These are phyloP conservation scores for Leccinum obscurum DNA, from an alignment of 768 basidiomycete genomes.

Conservation along the genomic window DNA sequence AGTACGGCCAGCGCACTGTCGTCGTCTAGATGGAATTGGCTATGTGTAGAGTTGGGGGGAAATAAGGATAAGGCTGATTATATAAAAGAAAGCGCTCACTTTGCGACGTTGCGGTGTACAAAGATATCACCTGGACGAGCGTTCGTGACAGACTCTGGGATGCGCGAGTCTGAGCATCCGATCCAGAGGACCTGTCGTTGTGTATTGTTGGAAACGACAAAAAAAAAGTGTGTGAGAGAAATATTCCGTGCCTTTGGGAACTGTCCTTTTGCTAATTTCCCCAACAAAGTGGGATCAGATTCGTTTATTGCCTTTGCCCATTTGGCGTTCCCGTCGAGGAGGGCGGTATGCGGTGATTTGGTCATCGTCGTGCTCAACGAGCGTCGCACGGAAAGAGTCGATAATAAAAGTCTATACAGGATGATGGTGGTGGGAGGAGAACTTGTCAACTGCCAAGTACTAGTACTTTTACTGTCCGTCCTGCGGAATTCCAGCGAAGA, in stretches of 20 bases:
- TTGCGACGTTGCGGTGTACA: conserved; percentile 87
- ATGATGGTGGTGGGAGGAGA: not conserved
- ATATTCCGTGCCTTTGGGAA: conserved; percentile 54
- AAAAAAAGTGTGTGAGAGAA: too few relatives aligned
- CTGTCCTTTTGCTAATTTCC: conserved; percentile 61
- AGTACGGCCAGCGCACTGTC: conserved; percentile 71
- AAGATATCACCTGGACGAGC: conserved; percentile 85
- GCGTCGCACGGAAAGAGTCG: not conserved
- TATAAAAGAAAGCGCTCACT: conserved; percentile 44
- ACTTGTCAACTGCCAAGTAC: too few relatives aligned
- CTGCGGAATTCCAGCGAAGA: conserved; percentile 37
- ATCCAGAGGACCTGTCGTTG: conserved; percentile 68
- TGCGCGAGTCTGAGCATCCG: conserved; percentile 85
- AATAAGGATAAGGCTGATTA: too few relatives aligned
- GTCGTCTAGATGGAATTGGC: conserved; percentile 75
- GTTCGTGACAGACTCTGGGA: conserved; percentile 77
- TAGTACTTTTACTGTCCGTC: conserved; percentile 14
- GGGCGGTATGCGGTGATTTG: conserved; percentile 3
- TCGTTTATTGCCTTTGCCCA: conserved; percentile 66
- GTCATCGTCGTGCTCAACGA: conserved; percentile 8
- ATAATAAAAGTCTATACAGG: not conserved
- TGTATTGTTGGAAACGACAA: not conserved
- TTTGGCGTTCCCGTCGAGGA: conserved; percentile 55
- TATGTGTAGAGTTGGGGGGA: conserved; percentile 22
- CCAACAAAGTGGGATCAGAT: conserved; percentile 65